A percentile compares a stretch with the other conserved stretches of the same genome.
Evolutionary conservation across 1,139 yeast genomes (phyloP).

Genomic region (Wickerhamomyces sp.): DNA sequence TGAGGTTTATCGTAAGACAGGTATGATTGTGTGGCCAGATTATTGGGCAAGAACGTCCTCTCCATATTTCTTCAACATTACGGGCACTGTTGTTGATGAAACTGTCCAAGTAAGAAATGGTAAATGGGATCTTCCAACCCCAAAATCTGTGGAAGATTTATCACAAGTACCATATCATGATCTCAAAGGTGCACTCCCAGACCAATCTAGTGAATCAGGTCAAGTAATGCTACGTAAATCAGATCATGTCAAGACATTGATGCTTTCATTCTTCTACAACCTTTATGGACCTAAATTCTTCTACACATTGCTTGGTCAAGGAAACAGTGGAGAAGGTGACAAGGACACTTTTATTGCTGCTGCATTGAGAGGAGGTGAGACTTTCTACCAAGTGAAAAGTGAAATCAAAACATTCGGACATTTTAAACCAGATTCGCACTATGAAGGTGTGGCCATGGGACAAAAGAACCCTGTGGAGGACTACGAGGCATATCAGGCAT

Average conservation of each 20-base stretch:
- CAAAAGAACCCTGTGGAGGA: conserved; percentile 39
- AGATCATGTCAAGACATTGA: conserved; percentile 46
- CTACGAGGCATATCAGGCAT: conserved; percentile 34
- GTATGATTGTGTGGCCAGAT: conserved; percentile 76
- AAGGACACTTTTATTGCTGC: conserved; percentile 62
- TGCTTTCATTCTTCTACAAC: conserved; percentile 52
- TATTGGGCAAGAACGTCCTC: conserved; percentile 70
- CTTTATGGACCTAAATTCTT: conserved; percentile 52
- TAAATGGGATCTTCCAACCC: conserved; percentile 25
- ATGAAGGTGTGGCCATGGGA: conserved; percentile 38
- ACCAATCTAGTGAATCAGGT: conserved; percentile 60
- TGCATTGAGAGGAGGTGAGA: conserved; percentile 41
- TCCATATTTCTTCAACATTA: conserved; percentile 61
- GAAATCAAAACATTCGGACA: conserved; percentile 33
- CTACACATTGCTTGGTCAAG: conserved; percentile 53
- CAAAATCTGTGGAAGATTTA: neutral
- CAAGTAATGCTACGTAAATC: conserved; percentile 50
- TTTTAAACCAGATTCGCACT: conserved; percentile 28
- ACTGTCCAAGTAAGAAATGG: conserved; percentile 36
- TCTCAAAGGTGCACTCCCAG: conserved; percentile 52
- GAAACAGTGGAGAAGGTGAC: conserved; percentile 63
- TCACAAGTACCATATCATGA: conserved; percentile 34
- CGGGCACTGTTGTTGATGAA: conserved; percentile 39
- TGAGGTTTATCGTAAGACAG: conserved; percentile 46
- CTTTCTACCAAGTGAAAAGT: conserved; percentile 43